Evolutionary conservation across 768 basidiomycete genomes (phyloP).

Genomic region (Pulveroboletus frians): DNA sequence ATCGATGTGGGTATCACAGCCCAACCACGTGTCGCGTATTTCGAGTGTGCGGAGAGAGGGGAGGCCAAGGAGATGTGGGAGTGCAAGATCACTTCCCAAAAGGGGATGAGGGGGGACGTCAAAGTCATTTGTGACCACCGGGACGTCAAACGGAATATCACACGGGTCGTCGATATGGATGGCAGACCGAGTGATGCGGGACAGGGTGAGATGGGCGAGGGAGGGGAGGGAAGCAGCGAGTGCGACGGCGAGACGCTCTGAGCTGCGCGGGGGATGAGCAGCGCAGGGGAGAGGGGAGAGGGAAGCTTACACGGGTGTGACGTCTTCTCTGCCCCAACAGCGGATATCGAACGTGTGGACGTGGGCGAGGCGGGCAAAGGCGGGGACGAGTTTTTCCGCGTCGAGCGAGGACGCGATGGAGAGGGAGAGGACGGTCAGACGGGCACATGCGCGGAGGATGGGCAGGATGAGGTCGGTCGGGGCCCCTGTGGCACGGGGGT

Average conservation of each 20-base stretch:
- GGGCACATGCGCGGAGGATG: conserved; percentile 45
- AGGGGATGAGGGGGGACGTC: conserved; percentile 53
- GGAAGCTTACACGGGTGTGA: conserved; percentile 34
- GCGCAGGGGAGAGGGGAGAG: not conserved
- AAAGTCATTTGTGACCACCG: conserved; percentile 56
- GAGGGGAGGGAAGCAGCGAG: conserved; percentile 57
- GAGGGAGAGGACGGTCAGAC: conserved; percentile 33
- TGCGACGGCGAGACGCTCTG: conserved; percentile 62
- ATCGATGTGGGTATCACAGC: conserved; percentile 30
- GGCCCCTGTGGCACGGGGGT: conserved; percentile 30
- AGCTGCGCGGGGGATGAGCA: conserved; percentile 11
- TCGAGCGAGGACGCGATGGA: conserved; percentile 26
- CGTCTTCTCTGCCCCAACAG: conserved; percentile 31
- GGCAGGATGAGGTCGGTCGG: conserved; percentile 45
- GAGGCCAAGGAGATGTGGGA: conserved; percentile 63
- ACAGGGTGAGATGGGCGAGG: conserved; percentile 53
- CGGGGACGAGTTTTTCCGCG: conserved; percentile 14
- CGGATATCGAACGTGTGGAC: conserved; percentile 17
- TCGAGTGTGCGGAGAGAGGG: conserved; percentile 56
- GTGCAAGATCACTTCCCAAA: conserved; percentile 51
- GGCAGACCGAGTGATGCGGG: conserved; percentile 60
- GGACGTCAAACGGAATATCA: conserved; percentile 38
- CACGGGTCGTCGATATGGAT: conserved; percentile 53
- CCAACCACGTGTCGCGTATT: conserved; percentile 68
- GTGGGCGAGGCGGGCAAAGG: conserved; percentile 17